A percentile compares a stretch with the other conserved stretches of the same genome.
phyloP scores from a whole-genome alignment of 495 filamentous ascomycete species.

The Trichoderma asperelloides region DNA sequence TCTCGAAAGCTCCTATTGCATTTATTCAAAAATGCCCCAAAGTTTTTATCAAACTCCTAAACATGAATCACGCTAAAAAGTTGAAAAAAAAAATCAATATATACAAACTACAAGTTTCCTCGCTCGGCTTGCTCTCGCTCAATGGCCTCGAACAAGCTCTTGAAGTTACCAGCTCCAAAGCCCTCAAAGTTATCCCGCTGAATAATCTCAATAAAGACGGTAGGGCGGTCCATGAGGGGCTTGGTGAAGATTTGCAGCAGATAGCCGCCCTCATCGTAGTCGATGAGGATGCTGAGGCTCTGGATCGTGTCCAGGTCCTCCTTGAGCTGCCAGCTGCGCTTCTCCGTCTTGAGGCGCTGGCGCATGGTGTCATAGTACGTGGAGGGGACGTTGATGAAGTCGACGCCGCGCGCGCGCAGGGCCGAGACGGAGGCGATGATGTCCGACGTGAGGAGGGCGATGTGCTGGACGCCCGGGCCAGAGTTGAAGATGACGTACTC shows the following conservation, averaged over 20 bases:
- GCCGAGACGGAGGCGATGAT: slow-evolving; percentile 68
- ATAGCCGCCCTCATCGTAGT: slow-evolving; percentile 87
- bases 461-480: slow-evolving; percentile 83
- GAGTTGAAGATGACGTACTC: slow-evolving; percentile 85
- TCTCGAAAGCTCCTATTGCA: neutral
- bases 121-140: slow-evolving; percentile 78
- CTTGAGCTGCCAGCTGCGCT: slow-evolving; percentile 44
- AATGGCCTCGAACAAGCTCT: slow-evolving; percentile 84
- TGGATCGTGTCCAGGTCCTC: slow-evolving; percentile 71
- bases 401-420: slow-evolving; percentile 68
- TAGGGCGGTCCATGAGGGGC: slow-evolving; percentile 86
- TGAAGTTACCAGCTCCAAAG: slow-evolving; percentile 93
- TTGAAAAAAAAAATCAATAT: too few species aligned
- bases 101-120: slow-evolving; percentile 58
- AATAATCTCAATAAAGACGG: slow-evolving; percentile 91
- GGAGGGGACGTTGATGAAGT: slow-evolving; percentile 78
- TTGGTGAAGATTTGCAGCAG: slow-evolving; percentile 82
- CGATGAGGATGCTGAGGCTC: slow-evolving; percentile 72
- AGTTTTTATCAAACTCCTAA: neutral
- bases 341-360: slow-evolving; percentile 50
- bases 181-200: slow-evolving; percentile 79
- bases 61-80: neutral
- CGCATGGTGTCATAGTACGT: slow-evolving; percentile 77
- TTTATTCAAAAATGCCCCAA: too few species aligned
- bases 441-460: slow-evolving; percentile 70